Base-by-base conservation (phyloP, 2,329 filamentous ascomycete genomes). In the Cordyceps cicadae region DNA sequence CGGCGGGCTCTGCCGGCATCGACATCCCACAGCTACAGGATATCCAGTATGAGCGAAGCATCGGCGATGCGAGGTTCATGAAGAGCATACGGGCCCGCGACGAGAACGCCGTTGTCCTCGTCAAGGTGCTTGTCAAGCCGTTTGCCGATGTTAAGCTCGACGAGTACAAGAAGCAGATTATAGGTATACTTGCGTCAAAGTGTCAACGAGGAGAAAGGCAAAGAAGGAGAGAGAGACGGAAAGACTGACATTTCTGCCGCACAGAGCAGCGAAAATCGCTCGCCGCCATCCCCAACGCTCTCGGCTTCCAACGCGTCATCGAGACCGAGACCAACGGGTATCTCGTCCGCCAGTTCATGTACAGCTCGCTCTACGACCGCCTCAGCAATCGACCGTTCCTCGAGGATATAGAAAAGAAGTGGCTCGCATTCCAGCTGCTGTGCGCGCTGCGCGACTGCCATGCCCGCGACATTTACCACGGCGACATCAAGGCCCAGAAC, bases 401-500 rank as follows among this genome's bases (percentile, higher is more conserved):
- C 11, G 95, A 99, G 74, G 90, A 96, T 66, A 94, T 99, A 65
- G 94, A 99, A 74, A 97, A 97, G 81, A 97, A 96, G 77, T 99
- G 94, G 94, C 83, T 99, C 55, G 90, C 93, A 0, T 99, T 96
- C 68, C 94, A 99, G 76, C 82, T 99, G 3, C 82, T 99, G 12
- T 97, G 92, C 72, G 92, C 90, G 3, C 79, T 99, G 62, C 87
- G 92, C 61, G 95, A 99, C 74, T 97, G 91, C 68, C 94, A 99
- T 72, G 81, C 88, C 32, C 83, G 88, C 52, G 90, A 95, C 68
- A 81, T 99, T 56, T 97, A 92, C 71, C 94, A 99, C 71, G 95
- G 94, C 62, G 95, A 99, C 70, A 97, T 99, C 78, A 99, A 99
- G 79, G 94, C 93, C 1, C 93, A 99, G 74, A 99, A 99, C 69